Evolutionary conservation across 139 green algal species (phyloP), one percentile per base, ranked within the genome.

Genomic region (Picochlorum sp.): DNA sequence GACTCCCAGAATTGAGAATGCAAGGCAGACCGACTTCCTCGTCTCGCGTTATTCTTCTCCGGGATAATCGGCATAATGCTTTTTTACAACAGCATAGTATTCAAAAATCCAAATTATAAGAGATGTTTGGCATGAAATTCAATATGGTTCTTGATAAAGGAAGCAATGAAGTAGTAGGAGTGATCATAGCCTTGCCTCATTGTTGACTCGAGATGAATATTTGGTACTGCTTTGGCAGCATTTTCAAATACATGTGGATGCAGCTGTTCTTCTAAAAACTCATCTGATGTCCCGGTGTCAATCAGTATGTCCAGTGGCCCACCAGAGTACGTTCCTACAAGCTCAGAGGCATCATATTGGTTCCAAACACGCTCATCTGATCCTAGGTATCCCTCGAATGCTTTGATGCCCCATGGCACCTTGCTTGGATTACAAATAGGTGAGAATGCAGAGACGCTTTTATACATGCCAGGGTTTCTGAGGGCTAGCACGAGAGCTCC

Each of bases 161-260:
- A 89, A 1, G 81, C 70, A 28, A 98, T 97, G 76, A 95, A 95
- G 55, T 86, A 96, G 77, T 97, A 97, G 3, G 67, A 86, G 70
- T 99, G 94, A 72, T 98, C 88, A 63, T 96, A 98, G 0, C 88
- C 89, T 1, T 90, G 81, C 71, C 91, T 84, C 71, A 96, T 84
- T 0, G 74, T 82, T 2, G 86, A 57, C 2, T 62, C 26, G 21
- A 85, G n/a, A 32, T 57, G 6, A 47, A 64, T 11, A 45, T 76
- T 83, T 14, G 52, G 75, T 18, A 73, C 71, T 13, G 11, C 47
- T 13, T 20, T 26, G 9, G 76, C 75, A 10, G 84, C 90, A 24
- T 82, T 78, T 47, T 85, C 61, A 56, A 98, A 85, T 1, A 58
- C 68, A 59, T 86, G 82, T 2, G 87, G 86, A 23, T 79, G 67